A percentile compares a stretch with the other conserved stretches of the same genome.
Conservation (phyloP, 495 filamentous ascomycete species). For the Hamigera avellanea region DNA sequence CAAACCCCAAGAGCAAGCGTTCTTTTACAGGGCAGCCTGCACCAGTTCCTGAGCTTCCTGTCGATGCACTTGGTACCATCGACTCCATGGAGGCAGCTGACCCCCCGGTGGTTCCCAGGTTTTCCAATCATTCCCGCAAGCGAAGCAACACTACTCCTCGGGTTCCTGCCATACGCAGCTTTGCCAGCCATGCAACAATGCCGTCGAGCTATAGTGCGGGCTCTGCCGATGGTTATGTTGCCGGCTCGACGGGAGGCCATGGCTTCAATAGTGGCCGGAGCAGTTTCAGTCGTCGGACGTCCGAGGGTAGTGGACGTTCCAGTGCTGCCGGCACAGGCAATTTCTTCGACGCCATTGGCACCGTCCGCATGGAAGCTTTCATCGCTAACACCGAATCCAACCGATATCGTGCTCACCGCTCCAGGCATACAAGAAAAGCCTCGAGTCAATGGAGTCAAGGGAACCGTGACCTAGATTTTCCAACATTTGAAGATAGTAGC, state of each 20-base stretch:
- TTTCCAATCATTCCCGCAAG: conserved; percentile 65
- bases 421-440: conserved; percentile 20
- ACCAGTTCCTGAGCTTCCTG: conserved; percentile 25
- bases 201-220: conserved; percentile 28
- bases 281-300: conserved; percentile 31
- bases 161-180: conserved; percentile 62
- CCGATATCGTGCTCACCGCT: conserved; percentile 13
- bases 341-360: conserved; percentile 63
- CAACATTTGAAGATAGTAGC: conserved; percentile 16
- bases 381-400: conserved; percentile 30
- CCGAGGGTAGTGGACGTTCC: conserved; percentile 28
- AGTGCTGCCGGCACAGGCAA: conserved; percentile 9
- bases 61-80: conserved; percentile 6
- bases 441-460: conserved; percentile 27
- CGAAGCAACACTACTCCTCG: conserved; percentile 74
- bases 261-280: conserved; percentile 25
- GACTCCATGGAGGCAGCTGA: conserved; percentile 47
- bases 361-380: conserved; percentile 95
- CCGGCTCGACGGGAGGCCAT: conserved; percentile 8
- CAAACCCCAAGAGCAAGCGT: conserved; percentile 29
- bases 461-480: conserved; percentile 20
- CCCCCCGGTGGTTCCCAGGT: conserved; percentile 70
- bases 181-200: conserved; percentile 50
- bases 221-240: conserved; percentile 47
- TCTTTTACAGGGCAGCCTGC: conserved; percentile 23